These are phyloP conservation scores for Botrytis aclada DNA, from an alignment of 2,329 filamentous ascomycete species.

Conservation along the genomic window DNA sequence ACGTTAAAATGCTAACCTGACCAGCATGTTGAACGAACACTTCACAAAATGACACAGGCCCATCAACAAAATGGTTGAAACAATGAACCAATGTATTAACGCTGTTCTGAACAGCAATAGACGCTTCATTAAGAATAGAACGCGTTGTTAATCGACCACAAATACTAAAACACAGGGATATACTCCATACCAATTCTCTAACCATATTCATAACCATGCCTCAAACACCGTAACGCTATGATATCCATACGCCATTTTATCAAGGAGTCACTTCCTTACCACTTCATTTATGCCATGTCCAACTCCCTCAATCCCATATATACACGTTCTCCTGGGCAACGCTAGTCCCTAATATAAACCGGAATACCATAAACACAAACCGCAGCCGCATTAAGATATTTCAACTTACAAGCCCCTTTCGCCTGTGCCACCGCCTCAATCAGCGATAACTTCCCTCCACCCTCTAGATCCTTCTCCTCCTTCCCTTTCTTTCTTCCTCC, in stretches of 20 bases:
- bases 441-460: constrained; percentile 51
- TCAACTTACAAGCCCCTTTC: constrained; percentile 76
- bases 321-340: neutral
- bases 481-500: constrained; percentile 36
- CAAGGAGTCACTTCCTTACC: neutral
- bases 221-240: neutral
- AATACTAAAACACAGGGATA: constrained; percentile 1
- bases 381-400: constrained; percentile 89
- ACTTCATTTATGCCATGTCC: neutral
- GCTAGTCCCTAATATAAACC: constrained; percentile 51
- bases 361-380: constrained; percentile 95
- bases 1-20: neutral
- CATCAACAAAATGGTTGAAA: neutral
- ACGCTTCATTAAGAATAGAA: neutral
- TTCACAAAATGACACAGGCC: neutral
- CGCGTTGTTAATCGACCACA: neutral
- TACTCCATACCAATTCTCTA: neutral
- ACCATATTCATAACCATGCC: neutral
- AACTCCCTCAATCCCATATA: neutral
- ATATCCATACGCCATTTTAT: neutral
- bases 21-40: neutral
- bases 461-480: constrained; percentile 28
- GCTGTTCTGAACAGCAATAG: neutral
- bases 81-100: neutral
- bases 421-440: constrained; percentile 79